Evolutionary conservation across 495 filamentous ascomycete genomes (phyloP), one percentile per base, ranked within the genome.

Genomic region (Penicillium egyptiacum): DNA sequence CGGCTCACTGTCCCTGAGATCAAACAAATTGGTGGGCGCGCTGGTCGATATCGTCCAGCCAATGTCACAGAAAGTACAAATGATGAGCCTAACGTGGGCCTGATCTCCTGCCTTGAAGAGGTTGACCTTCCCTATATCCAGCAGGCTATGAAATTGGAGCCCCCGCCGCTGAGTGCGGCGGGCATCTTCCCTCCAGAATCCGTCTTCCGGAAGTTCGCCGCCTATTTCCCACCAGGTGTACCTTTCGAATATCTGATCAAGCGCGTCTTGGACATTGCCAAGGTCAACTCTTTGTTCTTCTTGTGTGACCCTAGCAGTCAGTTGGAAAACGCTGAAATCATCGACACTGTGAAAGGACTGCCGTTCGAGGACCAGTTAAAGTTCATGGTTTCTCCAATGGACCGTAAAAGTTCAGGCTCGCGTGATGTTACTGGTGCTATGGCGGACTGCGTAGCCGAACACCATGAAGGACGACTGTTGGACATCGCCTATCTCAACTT

Each of bases 11-110:
- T 88, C n/a, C 83, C 89, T 1, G 88, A 96, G 56, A 81, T 96
- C 50, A 97, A 95, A 68, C 95, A 99, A 63, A 99, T 99, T 57
- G 94, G 81, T 52, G 95, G 95, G 20, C 86, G 95, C 60, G 95
- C 95, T 19, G 95, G 95, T 25, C 88, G 95, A 31, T 99, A 87
- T 75, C 86, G 84, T 17, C 87, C 88, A 30, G 89, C 91, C 77
- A 87, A 65, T 62, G 58, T 28, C 48, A 65, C 49, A 40, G 47
- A 58, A 49, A 63, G 62, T n/a, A 46, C 48, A 55, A 46, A 70
- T n/a, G 59, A 71, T 3, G 61, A 50, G 16, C 33, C 64, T 39
- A 76, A 79, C 44, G 70, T 86, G 3, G 94, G 94, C 3, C 76
- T 81, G n/a, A 90, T 96, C 17, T 96, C 94, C 6, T 86, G 88